Evolutionary conservation across 345 rosid species (phyloP).

Genomic region (Euphorbia peplus): DNA sequence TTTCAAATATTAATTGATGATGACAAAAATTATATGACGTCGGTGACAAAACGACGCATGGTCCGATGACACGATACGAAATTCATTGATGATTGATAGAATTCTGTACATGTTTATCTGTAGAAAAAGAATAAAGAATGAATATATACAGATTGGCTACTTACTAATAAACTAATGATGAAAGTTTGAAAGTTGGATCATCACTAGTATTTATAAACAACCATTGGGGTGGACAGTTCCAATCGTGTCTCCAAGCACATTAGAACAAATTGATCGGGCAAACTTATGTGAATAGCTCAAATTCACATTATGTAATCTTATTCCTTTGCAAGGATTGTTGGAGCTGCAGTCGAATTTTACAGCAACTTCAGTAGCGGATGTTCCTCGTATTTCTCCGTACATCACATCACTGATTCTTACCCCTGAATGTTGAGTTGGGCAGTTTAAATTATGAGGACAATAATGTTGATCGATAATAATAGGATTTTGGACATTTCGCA

Average conservation of each 20-base stretch:
- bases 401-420: conserved; percentile 7
- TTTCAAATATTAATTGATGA: too few species aligned
- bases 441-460: conserved; percentile 8
- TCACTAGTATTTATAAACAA: conserved; percentile 35
- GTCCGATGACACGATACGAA: too few species aligned
- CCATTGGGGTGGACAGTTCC: conserved; percentile 25
- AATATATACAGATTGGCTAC: neutral
- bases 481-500: conserved; percentile 9
- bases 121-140: neutral
- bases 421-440: conserved; percentile 9
- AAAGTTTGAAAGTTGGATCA: too few species aligned
- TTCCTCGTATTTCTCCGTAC: conserved; percentile 7
- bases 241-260: conserved; percentile 27
- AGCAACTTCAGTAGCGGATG: conserved; percentile 39
- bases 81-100: too few species aligned
- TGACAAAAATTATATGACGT: too few species aligned
- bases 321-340: conserved; percentile 32
- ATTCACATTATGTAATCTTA: conserved; percentile 14
- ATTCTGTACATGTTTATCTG: too few species aligned
- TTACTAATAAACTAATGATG: too few species aligned
- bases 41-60: too few species aligned
- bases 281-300: conserved; percentile 24
- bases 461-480: conserved; percentile 12
- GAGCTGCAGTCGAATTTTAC: conserved; percentile 44
- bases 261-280: conserved; percentile 36